These are phyloP conservation scores for Nakazawaea wyomingensis DNA, from an alignment of 805 yeast species.

Conservation along the genomic window DNA sequence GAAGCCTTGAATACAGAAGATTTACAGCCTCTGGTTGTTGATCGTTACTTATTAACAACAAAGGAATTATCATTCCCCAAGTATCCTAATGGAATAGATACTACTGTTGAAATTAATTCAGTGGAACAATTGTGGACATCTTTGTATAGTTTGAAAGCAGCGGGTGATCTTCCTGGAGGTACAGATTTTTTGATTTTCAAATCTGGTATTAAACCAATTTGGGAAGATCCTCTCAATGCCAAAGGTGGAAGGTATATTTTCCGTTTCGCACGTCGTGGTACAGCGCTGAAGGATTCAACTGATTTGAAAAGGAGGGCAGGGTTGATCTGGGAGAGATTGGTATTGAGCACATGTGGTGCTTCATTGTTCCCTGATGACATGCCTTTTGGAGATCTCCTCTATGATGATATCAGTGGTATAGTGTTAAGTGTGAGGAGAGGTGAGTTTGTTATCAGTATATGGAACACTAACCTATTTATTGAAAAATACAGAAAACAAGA, in stretches of 20 bases:
- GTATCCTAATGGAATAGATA: slow-evolving; percentile 17
- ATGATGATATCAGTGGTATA: slow-evolving; percentile 53
- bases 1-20: neutral
- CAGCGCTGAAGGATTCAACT: neutral
- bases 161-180: slow-evolving; percentile 36
- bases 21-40: slow-evolving; percentile 26
- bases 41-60: slow-evolving; percentile 42
- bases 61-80: slow-evolving; percentile 35
- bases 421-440: slow-evolving; percentile 55
- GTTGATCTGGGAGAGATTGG: slow-evolving; percentile 51
- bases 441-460: slow-evolving; percentile 53
- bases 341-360: slow-evolving; percentile 48
- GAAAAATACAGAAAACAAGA: slow-evolving; percentile 16
- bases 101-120: slow-evolving; percentile 31
- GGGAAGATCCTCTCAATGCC: slow-evolving; percentile 62
- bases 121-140: slow-evolving; percentile 51
- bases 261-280: slow-evolving; percentile 35
- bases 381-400: slow-evolving; percentile 32
- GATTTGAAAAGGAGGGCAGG: slow-evolving; percentile 20
- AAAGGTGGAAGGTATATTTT: slow-evolving; percentile 63
- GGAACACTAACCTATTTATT: slow-evolving; percentile 51
- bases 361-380: slow-evolving; percentile 37
- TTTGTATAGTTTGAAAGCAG: slow-evolving; percentile 32
- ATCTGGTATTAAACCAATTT: slow-evolving; percentile 55
- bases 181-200: slow-evolving; percentile 55